These are phyloP conservation scores for Esteya vermicola DNA, from an alignment of 2,329 filamentous ascomycete genomes.

Conservation along the genomic window DNA sequence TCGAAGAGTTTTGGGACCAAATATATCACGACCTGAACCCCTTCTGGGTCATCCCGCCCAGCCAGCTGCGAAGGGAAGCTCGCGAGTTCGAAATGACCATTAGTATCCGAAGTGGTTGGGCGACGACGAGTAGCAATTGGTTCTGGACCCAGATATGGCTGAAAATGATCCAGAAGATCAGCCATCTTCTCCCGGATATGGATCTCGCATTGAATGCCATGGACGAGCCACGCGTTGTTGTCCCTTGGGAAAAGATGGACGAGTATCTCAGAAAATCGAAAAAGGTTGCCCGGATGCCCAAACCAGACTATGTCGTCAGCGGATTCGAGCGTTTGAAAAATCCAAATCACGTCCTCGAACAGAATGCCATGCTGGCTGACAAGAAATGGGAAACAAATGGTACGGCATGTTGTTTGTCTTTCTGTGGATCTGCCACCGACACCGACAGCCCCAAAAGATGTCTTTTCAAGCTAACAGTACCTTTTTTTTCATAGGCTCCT, in stretches of 20 bases:
- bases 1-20: conserved; percentile 51
- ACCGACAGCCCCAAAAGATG: too few species aligned
- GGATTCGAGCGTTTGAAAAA: conserved; percentile 25
- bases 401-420: conserved; percentile 16
- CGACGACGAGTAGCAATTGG: conserved; percentile 36
- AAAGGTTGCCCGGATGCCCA: conserved; percentile 19
- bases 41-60: conserved; percentile 36
- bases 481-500: conserved; percentile 16
- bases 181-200: conserved; percentile 48
- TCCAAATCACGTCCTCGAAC: conserved; percentile 20
- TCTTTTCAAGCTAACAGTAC: neutral
- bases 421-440: too few species aligned
- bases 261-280: conserved; percentile 37
- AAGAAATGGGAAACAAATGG: conserved; percentile 38
- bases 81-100: conserved; percentile 47
- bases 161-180: conserved; percentile 36
- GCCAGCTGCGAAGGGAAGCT: conserved; percentile 34
- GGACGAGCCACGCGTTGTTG: conserved; percentile 52
- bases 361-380: conserved; percentile 19
- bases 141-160: conserved; percentile 45
- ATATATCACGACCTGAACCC: conserved; percentile 49
- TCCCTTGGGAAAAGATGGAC: conserved; percentile 48
- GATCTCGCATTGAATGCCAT: conserved; percentile 52
- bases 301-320: conserved; percentile 20
- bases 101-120: conserved; percentile 37